These are phyloP conservation scores for Favolaschia claudopus DNA, from an alignment of 768 basidiomycete genomes.

Conservation along the genomic window DNA sequence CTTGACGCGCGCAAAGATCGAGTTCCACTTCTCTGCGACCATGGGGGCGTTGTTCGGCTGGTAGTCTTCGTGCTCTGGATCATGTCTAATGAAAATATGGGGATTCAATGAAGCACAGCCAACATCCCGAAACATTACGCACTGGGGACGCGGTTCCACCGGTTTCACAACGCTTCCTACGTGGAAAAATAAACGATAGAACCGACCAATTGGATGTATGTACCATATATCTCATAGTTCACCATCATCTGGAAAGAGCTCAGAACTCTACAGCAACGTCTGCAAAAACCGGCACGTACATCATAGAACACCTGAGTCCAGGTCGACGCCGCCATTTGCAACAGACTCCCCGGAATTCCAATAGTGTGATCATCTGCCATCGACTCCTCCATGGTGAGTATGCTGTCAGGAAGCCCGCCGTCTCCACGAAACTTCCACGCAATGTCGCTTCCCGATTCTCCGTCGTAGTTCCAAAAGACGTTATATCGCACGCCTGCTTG, in stretches of 20 bases:
- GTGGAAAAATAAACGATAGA: background rate
- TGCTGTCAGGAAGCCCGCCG: background rate
- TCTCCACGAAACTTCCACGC: conserved; percentile 22
- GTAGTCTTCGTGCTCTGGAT: conserved; percentile 3
- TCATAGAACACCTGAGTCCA: conserved; percentile 16
- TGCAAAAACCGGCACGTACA: background rate
- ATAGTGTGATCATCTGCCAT: conserved; percentile 18
- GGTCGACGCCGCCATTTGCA: conserved; percentile 12
- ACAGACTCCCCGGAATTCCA: conserved; percentile 3
- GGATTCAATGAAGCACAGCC: background rate
- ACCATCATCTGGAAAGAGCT: conserved; percentile 8
- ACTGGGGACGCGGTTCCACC: background rate
- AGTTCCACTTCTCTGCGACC: conserved; percentile 14
- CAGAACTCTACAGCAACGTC: no score
- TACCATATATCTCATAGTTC: conserved; percentile 11
- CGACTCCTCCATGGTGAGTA: conserved; percentile 14
- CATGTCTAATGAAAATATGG: background rate
- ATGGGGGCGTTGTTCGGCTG: background rate
- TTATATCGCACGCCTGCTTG: conserved; percentile 2
- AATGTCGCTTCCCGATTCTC: conserved; percentile 6
- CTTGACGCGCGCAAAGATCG: conserved; percentile 12
- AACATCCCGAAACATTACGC: background rate
- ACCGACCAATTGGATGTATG: no score
- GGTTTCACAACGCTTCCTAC: conserved; percentile 13
- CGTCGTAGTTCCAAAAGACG: conserved; percentile 14